A percentile compares a stretch with the other conserved stretches of the same genome.
Evolutionary conservation across 805 yeast species (phyloP).

Genomic region (Lipomyces starkeyi): DNA sequence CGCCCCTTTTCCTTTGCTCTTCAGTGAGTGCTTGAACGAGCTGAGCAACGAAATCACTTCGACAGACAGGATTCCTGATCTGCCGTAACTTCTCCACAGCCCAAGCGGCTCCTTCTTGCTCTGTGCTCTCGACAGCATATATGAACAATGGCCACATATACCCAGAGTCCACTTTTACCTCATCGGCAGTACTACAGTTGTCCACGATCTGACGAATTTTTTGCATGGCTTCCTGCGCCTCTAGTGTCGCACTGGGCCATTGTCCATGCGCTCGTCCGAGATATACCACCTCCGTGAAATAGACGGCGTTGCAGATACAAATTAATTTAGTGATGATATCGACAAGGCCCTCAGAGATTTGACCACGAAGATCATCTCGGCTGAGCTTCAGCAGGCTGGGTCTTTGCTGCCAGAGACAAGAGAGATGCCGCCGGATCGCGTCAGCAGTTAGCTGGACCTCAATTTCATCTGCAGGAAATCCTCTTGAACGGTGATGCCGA

Average conservation of each 20-base stretch:
- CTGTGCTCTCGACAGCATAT: not conserved
- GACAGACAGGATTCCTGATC: not conserved
- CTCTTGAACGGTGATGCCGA: not conserved
- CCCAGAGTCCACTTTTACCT: not conserved
- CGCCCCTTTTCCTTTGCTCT: not conserved
- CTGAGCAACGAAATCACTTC: not conserved
- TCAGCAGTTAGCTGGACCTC: not conserved
- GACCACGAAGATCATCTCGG: not conserved
- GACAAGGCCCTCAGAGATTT: not conserved
- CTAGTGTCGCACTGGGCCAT: not conserved
- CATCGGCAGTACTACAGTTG: not conserved
- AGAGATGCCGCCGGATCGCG: not conserved
- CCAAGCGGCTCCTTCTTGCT: not conserved
- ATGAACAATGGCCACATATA: not conserved
- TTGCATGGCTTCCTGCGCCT: not conserved
- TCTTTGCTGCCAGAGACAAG: not conserved
- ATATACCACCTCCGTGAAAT: not conserved
- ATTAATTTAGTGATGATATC: not conserved
- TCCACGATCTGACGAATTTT: not conserved
- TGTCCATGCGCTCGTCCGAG: not conserved
- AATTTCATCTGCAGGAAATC: not conserved
- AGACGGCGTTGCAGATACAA: not conserved
- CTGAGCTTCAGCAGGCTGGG: not conserved
- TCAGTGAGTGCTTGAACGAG: not conserved
- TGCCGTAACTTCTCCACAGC: not conserved